Conservation (phyloP, 495 filamentous ascomycete species). For the Podospora pseudoanserina region DNA sequence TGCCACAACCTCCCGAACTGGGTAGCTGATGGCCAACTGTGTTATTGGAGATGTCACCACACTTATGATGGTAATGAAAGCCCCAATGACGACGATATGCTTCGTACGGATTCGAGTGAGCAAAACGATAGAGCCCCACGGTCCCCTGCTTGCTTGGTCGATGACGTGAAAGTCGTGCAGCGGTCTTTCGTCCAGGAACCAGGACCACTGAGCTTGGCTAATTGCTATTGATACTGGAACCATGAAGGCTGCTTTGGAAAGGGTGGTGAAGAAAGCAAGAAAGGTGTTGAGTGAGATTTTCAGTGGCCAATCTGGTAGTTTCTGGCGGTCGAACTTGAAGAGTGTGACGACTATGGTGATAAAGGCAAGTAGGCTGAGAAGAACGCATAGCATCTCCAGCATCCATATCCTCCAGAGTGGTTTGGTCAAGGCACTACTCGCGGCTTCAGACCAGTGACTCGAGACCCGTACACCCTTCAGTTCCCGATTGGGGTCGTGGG, state of each 20-base stretch:
- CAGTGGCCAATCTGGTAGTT: conserved; percentile 34
- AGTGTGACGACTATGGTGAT: conserved; percentile 32
- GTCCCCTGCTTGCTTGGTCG: conserved; percentile 39
- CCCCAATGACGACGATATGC: conserved; percentile 12
- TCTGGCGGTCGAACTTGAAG: conserved; percentile 31
- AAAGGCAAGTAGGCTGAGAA: background rate
- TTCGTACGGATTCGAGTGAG: background rate
- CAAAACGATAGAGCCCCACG: conserved; percentile 15
- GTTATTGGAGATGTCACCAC: conserved; percentile 10
- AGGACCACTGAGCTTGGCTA: conserved; percentile 45
- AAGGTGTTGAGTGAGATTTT: conserved; percentile 40
- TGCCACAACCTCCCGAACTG: background rate
- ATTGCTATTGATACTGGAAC: conserved; percentile 34
- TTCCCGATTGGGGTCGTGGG: no score
- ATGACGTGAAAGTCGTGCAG: conserved; percentile 42
- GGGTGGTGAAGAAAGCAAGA: conserved; percentile 39
- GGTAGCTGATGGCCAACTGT: conserved; percentile 12
- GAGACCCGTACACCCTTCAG: no score
- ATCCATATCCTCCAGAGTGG: conserved; percentile 1
- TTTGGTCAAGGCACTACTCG: background rate
- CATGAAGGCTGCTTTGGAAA: conserved; percentile 38
- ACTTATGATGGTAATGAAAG: conserved; percentile 4
- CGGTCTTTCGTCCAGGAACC: conserved; percentile 36
- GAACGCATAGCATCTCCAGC: background rate
- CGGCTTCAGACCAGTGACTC: no score